Base-by-base conservation (phyloP, 1,284 basidiomycete species). In the Irpex lacteus region DNA sequence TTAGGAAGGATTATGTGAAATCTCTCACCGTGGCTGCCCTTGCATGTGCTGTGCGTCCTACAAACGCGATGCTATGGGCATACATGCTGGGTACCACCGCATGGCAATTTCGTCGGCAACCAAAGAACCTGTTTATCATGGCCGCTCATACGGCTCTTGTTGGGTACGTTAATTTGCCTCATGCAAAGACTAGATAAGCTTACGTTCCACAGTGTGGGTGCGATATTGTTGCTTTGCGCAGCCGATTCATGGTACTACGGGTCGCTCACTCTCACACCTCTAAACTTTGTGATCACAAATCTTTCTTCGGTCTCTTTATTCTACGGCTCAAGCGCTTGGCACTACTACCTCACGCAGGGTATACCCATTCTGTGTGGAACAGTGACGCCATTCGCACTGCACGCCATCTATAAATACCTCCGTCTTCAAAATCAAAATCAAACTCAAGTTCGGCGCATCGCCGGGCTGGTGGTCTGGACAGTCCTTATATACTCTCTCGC, bases 311-410 rank as follows among this genome's bases (percentile, higher is more conserved):
- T 98, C 18, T 96, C 98, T 0, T 78, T 90, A n/a, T 98, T 98
- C 74, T 99, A 99, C 73, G 98, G 98, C n/a, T 78, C 82, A 2
- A 94, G 87, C 66, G 78, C 91, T 0, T 92, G 89, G 86, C 91
- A 97, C 72, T 99, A 94, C 75, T 98, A 99, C 73, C 66, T 98
- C 40, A 84, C 85, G 0, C 96, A 98, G 77, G 96, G 85, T 0
- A 71, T 98, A 1, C 96, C 97, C 0, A 85, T 98, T 61, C 79
- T 97, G 18, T 88, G 89, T 67, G 86, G 87, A 3, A 89, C 92
- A 0, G 72, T 87, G 0, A 78, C 95, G 18, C 93, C 91, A 0
- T 95, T 92, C 72, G 84, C 85, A 49, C 66, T 89, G 0, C 84
- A 88, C 64, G 91, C 91, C 2, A 71, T 81, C 9, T 86, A 83